phyloP scores from a whole-genome alignment of 192 early-diverging fungal species.

The Backusella psychrophila region DNA sequence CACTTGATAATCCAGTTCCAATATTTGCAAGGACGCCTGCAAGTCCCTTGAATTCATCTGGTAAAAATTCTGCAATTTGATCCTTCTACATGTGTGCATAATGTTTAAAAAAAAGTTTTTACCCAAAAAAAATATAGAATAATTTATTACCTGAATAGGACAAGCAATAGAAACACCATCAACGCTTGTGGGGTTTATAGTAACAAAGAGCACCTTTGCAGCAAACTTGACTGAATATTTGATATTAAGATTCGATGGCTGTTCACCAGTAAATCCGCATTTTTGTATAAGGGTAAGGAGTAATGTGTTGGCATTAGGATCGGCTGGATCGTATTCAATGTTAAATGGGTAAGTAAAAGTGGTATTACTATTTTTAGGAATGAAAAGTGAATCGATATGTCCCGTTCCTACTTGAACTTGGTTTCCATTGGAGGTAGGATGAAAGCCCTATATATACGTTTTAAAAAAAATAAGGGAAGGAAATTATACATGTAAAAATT shows the following conservation, averaged over 20 bases:
- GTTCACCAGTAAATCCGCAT: constrained; percentile 40
- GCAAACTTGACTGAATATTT: constrained; percentile 45
- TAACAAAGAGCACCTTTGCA: constrained; percentile 41
- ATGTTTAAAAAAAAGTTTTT: background rate
- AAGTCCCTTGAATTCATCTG: background rate
- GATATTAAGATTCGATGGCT: constrained; percentile 27
- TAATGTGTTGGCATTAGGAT: constrained; percentile 35
- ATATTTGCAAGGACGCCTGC: background rate
- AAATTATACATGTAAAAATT: background rate
- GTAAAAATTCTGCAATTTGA: background rate
- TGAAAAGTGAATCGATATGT: constrained; percentile 27
- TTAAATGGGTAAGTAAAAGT: constrained; percentile 45
- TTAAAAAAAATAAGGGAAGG: background rate
- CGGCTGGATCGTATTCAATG: constrained; percentile 37
- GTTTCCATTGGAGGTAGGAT: constrained; percentile 29
- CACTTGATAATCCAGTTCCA: background rate
- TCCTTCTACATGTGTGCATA: background rate
- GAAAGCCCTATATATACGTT: constrained; percentile 39
- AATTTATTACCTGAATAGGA: constrained; percentile 31
- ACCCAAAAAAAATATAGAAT: background rate
- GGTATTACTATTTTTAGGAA: constrained; percentile 30
- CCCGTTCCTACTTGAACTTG: constrained; percentile 44
- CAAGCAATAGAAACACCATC: constrained; percentile 34
- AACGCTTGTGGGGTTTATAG: constrained; percentile 36
- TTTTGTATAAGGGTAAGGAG: constrained; percentile 36